phyloP scores from a whole-genome alignment of 1,284 basidiomycete genomes.

The Trametes pubescens region DNA sequence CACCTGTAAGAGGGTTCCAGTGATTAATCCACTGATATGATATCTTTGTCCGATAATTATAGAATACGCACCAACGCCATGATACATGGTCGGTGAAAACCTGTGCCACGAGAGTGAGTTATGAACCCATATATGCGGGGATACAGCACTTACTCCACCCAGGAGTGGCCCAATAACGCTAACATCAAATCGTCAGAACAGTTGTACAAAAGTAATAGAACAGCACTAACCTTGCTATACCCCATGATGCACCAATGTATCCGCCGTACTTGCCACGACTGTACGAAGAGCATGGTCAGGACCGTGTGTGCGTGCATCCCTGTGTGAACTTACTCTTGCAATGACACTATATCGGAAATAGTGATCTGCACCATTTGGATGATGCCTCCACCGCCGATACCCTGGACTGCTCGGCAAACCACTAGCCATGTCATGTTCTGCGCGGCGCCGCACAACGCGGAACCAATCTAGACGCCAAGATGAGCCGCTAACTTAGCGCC shows the following conservation, averaged over 20 bases:
- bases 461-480: conserved; percentile 61
- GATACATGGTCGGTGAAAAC: conserved; percentile 75
- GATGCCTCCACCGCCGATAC: conserved; percentile 84
- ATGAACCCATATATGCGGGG: background rate
- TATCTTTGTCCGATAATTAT: background rate
- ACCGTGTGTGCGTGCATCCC: background rate
- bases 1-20: conserved; percentile 52
- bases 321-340: conserved; percentile 67
- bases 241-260: conserved; percentile 81
- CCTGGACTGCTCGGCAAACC: conserved; percentile 80
- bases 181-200: conserved; percentile 8
- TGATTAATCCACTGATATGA: background rate
- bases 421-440: conserved; percentile 81
- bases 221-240: conserved; percentile 64
- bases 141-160: conserved; percentile 63
- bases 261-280: conserved; percentile 82
- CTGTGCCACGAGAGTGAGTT: conserved; percentile 42
- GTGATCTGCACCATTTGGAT: conserved; percentile 74
- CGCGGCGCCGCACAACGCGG: conserved; percentile 84
- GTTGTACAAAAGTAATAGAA: conserved; percentile 3
- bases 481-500: conserved; percentile 10
- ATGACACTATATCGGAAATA: conserved; percentile 81
- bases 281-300: background rate
- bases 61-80: conserved; percentile 69
- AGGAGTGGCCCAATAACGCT: conserved; percentile 81